These are phyloP conservation scores for Cymodocea nodosa DNA, from an alignment of 116 monocot genomes.

Conservation along the genomic window DNA sequence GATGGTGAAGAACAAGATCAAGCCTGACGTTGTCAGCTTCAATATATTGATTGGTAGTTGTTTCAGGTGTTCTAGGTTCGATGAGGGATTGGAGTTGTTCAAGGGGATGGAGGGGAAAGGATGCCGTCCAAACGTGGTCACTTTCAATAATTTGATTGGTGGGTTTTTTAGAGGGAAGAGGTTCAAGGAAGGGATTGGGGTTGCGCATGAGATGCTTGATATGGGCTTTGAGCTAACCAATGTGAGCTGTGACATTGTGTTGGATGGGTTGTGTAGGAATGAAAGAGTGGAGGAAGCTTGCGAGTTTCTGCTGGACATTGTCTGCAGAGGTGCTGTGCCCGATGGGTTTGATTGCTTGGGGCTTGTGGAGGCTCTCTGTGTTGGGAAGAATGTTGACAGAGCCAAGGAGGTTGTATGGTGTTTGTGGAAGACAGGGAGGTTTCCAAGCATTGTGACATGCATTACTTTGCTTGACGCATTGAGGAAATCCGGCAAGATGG, in stretches of 20 bases:
- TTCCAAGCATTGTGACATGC: slow-evolving; percentile 33
- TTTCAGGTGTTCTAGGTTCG: slow-evolving; percentile 23
- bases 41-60: slow-evolving; percentile 55
- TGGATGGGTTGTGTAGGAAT: slow-evolving; percentile 38
- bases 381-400: slow-evolving; percentile 17
- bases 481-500: slow-evolving; percentile 34
- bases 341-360: slow-evolving; percentile 47
- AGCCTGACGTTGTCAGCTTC: slow-evolving; percentile 53
- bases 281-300: slow-evolving; percentile 27
- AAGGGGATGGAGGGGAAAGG: slow-evolving; percentile 38
- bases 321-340: slow-evolving; percentile 31
- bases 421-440: slow-evolving; percentile 32
- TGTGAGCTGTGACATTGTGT: slow-evolving; percentile 65
- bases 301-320: slow-evolving; percentile 38
- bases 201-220: slow-evolving; percentile 77
- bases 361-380: slow-evolving; percentile 40
- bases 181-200: slow-evolving; percentile 42
- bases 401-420: slow-evolving; percentile 31
- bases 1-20: slow-evolving; percentile 59
- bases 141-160: slow-evolving; percentile 63
- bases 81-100: slow-evolving; percentile 41
- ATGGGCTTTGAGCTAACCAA: slow-evolving; percentile 36
- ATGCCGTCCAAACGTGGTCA: slow-evolving; percentile 54
- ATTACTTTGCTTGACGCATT: slow-evolving; percentile 50
- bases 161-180: slow-evolving; percentile 44